Evolutionary conservation across 768 basidiomycete genomes (phyloP).

Genomic region (Inosperma sp.): DNA sequence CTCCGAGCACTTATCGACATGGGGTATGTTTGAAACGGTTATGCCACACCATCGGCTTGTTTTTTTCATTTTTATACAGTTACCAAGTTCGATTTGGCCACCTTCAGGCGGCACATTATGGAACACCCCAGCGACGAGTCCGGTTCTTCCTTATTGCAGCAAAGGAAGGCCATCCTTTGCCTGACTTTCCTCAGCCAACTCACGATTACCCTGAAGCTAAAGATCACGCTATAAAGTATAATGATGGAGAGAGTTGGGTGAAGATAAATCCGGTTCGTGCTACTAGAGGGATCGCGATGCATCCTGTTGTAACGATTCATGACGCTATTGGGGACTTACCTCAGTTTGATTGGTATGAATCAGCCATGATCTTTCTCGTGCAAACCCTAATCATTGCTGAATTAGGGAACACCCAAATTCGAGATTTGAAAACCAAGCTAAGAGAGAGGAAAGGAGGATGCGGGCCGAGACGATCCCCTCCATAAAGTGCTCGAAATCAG

Average conservation of each 20-base stretch:
- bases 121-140: conserved; percentile 49
- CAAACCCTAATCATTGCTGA: too few relatives aligned
- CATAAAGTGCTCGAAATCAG: conserved; percentile 32
- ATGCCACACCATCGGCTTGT: not conserved
- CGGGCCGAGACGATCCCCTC: conserved; percentile 27
- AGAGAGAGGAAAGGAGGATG: conserved; percentile 19
- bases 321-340: conserved; percentile 75
- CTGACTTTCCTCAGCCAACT: conserved; percentile 51
- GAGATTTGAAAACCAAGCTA: conserved; percentile 5
- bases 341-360: conserved; percentile 64
- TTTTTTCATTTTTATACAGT: conserved; percentile 23
- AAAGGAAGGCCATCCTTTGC: conserved; percentile 37
- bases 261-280: conserved; percentile 43
- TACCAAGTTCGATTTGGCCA: conserved; percentile 51
- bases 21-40: conserved; percentile 39
- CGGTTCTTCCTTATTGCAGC: conserved; percentile 55
- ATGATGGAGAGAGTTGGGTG: conserved; percentile 27
- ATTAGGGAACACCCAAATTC: conserved; percentile 40
- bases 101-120: conserved; percentile 53
- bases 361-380: too few relatives aligned
- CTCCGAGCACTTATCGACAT: conserved; percentile 57
- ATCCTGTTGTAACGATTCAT: conserved; percentile 54
- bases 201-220: conserved; percentile 46
- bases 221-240: conserved; percentile 47
- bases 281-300: conserved; percentile 48